A percentile compares a stretch with the other conserved stretches of the same genome.
Conservation (phyloP, 2,329 filamentous ascomycete species). For the Cladosporium sp. region DNA sequence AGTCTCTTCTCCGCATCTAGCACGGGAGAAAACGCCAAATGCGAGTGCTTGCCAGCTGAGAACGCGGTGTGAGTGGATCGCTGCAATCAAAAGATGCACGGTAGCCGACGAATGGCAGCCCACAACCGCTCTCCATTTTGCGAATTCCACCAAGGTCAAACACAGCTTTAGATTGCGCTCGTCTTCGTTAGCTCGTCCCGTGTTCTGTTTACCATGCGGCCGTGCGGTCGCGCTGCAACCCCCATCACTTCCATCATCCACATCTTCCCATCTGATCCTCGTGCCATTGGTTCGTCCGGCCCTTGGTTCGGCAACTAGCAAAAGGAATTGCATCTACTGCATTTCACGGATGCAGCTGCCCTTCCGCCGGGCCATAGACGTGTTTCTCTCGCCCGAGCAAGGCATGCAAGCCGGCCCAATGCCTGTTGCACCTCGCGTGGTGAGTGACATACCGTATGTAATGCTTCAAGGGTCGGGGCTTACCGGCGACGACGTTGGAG, state of each 20-base stretch:
- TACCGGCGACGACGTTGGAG: background rate
- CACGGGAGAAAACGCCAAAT: conserved; percentile 10
- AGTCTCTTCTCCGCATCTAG: conserved; percentile 12
- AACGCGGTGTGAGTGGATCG: conserved; percentile 22
- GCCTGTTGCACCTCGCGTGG: conserved; percentile 1
- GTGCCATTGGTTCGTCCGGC: conserved; percentile 18
- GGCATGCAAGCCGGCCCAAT: conserved; percentile 21
- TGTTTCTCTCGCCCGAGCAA: conserved; percentile 2
- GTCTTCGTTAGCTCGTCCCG: conserved; percentile 21
- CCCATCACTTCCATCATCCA: conserved; percentile 18
- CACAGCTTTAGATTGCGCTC: conserved; percentile 19
- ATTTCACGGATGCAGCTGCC: conserved; percentile 18
- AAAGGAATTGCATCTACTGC: conserved; percentile 19
- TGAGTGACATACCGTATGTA: background rate
- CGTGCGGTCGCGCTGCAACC: conserved; percentile 18
- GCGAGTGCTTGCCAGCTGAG: conserved; percentile 13
- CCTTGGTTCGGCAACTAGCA: conserved; percentile 21
- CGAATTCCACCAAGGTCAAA: conserved; percentile 10
- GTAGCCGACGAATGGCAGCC: conserved; percentile 11
- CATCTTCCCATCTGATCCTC: conserved; percentile 9
- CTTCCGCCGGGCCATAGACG: conserved; percentile 6
- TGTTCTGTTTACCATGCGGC: conserved; percentile 23
- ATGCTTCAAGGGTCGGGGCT: conserved; percentile 4
- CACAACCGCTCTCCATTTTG: conserved; percentile 18
- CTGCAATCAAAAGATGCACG: conserved; percentile 19